Evolutionary conservation across 1,284 basidiomycete genomes (phyloP).

Genomic region (Microbotryum intermedium): DNA sequence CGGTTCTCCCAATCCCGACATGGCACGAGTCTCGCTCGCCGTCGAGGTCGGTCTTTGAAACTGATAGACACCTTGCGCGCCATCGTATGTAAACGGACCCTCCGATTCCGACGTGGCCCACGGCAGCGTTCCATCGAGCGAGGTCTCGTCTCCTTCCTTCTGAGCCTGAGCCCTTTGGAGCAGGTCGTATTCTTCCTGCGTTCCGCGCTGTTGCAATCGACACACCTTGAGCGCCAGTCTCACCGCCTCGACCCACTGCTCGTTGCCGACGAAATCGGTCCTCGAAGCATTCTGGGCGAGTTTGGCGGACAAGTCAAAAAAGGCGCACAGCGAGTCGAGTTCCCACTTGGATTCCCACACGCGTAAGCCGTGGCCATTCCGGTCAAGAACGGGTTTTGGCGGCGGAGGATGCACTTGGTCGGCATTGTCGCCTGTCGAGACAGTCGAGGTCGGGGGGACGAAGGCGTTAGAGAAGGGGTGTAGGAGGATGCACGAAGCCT

Average conservation of each 20-base stretch:
- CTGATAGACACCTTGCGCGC: slow-evolving; percentile 32
- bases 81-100: slow-evolving; percentile 3
- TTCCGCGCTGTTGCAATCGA: slow-evolving; percentile 26
- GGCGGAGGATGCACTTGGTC: background rate
- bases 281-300: slow-evolving; percentile 16
- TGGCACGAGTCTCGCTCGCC: slow-evolving; percentile 30
- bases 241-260: slow-evolving; percentile 4
- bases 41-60: slow-evolving; percentile 28
- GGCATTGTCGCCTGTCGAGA: background rate
- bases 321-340: slow-evolving; percentile 30
- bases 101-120: background rate
- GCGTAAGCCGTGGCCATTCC: slow-evolving; percentile 6
- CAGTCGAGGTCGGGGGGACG: slow-evolving; percentile 7
- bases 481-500: slow-evolving; percentile 1
- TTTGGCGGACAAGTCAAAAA: slow-evolving; percentile 8
- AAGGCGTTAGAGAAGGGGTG: slow-evolving; percentile 11
- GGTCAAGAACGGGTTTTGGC: background rate
- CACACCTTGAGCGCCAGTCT: slow-evolving; percentile 28
- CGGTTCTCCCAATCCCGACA: slow-evolving; percentile 32
- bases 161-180: background rate
- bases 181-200: slow-evolving; percentile 20
- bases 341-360: slow-evolving; percentile 36
- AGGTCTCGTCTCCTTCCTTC: no score
- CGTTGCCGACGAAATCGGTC: slow-evolving; percentile 1
- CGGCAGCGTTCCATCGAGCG: no score